These are phyloP conservation scores for Beauveria caledonica DNA, from an alignment of 2,329 filamentous ascomycete species.

Conservation along the genomic window DNA sequence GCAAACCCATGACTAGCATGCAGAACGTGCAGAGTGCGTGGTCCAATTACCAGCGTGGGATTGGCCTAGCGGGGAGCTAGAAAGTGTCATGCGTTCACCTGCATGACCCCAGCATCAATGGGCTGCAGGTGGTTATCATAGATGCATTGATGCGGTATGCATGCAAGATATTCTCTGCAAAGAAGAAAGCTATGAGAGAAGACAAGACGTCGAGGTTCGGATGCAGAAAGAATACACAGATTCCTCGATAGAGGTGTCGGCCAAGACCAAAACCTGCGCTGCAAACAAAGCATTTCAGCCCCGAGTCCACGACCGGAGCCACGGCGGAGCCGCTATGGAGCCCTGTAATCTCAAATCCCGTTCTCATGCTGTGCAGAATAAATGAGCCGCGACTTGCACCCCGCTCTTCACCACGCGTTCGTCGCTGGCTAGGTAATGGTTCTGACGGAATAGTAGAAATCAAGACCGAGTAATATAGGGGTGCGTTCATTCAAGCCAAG, in stretches of 20 bases:
- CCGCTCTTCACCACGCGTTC: conserved; percentile 1
- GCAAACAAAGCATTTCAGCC: neutral
- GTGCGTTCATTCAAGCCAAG: neutral
- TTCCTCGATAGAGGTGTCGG: too few species aligned
- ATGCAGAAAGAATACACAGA: neutral
- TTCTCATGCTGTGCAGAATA: neutral
- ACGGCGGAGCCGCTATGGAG: conserved; percentile 7
- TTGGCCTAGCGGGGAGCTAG: neutral
- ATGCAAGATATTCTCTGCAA: neutral
- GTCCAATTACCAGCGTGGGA: conserved; percentile 7
- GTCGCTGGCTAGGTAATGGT: neutral
- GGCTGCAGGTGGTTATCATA: conserved; percentile 1
- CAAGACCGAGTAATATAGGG: neutral
- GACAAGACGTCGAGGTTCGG: neutral
- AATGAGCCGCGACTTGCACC: conserved; percentile 7
- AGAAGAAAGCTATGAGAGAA: neutral
- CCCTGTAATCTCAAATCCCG: conserved; percentile 8
- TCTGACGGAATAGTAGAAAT: neutral
- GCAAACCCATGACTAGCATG: conserved; percentile 6
- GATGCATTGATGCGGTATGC: neutral
- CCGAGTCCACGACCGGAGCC: neutral
- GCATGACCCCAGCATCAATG: conserved; percentile 4
- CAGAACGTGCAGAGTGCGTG: neutral
- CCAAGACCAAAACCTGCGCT: too few species aligned
- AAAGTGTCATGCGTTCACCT: conserved; percentile 10